Base-by-base conservation (phyloP, 2,329 filamentous ascomycete species). In the Cercospora citrullina region DNA sequence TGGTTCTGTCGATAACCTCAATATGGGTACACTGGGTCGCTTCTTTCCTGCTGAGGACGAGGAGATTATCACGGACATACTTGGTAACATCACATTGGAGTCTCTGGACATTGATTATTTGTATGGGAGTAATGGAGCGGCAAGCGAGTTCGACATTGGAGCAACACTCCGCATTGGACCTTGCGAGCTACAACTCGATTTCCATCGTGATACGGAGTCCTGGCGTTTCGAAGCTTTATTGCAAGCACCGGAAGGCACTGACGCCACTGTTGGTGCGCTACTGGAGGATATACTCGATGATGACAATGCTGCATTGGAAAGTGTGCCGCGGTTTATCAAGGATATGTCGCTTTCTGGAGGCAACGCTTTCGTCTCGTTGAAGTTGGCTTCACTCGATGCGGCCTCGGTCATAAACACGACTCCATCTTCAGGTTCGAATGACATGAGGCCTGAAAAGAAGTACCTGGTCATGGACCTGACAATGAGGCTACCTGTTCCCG, bases 1-100 rank as follows among this genome's bases (percentile, higher is more conserved):
- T 16, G 42, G 33, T 14, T 51, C 31, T 26, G 57, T 48, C 3
- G 36, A 57, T 5, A 45, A 61, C 30, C 57, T 65, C 9, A 65
- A 51, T 9, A 26, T 65, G n/a, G 57, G 21, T 14, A 8, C 18
- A 30, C 57, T 65, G 1, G 58, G 33, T 1, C 64, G 42, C 5
- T 65, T 65, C 39, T 65, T 65, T 42, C 55, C 39, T 23, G 33
- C 14, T 7, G 64, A 65, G 30, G 64, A 65, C 18, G 31, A 30
- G 10, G 33, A 16, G 8, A 61, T 61, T 7, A 39, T 60, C 5
- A 55, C 33, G 14, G 64, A 65, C 31, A 31, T 55, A 10, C 64
- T 65, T 10, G 64, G 64, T 0, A 55, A 65, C 16, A 48, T 65
- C 14, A 30, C 23, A 9, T 9, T 65, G 5, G 21, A 48, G 14